Conservation (phyloP, 768 basidiomycete genomes). For the Pulveroboletus ravenelii region DNA sequence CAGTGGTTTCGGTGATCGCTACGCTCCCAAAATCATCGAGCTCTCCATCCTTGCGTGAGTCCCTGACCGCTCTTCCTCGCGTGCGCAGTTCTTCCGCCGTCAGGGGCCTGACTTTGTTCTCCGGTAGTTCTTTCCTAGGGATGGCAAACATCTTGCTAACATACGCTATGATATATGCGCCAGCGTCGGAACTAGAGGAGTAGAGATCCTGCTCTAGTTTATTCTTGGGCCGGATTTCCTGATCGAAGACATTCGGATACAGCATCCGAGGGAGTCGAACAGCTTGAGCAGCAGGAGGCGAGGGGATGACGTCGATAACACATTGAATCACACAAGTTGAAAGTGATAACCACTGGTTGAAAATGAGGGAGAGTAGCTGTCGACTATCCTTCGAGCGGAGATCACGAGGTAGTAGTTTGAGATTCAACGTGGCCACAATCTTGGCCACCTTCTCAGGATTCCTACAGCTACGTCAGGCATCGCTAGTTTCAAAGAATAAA, state of each 20-base stretch:
- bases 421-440: slow-evolving; percentile 75
- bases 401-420: slow-evolving; percentile 85
- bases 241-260: slow-evolving; percentile 69
- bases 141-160: slow-evolving; percentile 99
- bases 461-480: slow-evolving; percentile 39
- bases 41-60: slow-evolving; percentile 33
- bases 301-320: slow-evolving; percentile 89
- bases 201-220: slow-evolving; percentile 84
- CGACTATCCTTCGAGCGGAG: slow-evolving; percentile 88
- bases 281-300: slow-evolving; percentile 77
- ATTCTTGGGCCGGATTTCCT: slow-evolving; percentile 58
- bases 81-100: slow-evolving; percentile 82
- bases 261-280: slow-evolving; percentile 88
- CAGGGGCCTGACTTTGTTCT: slow-evolving; percentile 70
- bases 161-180: slow-evolving; percentile 72
- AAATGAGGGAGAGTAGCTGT: slow-evolving; percentile 77
- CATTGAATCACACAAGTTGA: slow-evolving; percentile 91
- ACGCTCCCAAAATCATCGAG: slow-evolving; percentile 20
- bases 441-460: slow-evolving; percentile 86
- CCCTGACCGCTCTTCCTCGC: slow-evolving; percentile 53
- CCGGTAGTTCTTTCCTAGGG: slow-evolving; percentile 72
- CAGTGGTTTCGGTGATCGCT: slow-evolving; percentile 2
- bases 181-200: slow-evolving; percentile 52
- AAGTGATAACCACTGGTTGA: slow-evolving; percentile 93
- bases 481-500: neutral